Evolutionary conservation across 2,329 filamentous ascomycete species (phyloP).

Genomic region (Dactylellina leptospora): DNA sequence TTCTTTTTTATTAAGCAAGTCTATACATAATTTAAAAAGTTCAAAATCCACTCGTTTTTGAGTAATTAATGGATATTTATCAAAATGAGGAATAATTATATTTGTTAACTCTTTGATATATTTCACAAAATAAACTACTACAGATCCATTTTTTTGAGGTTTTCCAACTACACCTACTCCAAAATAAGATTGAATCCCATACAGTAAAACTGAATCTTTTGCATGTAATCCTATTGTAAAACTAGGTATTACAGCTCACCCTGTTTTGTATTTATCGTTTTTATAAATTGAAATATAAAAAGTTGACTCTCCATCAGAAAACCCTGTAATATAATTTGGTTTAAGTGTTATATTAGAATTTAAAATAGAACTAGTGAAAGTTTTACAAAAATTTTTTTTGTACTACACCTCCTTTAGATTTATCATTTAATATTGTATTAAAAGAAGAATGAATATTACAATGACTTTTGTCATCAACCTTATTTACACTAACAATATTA

Average conservation of each 20-base stretch:
- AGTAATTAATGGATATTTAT: constrained; percentile 21
- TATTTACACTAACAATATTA: no score
- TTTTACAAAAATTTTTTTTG: no score
- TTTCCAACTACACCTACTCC: not conserved
- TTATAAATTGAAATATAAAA: not conserved
- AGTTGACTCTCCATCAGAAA: constrained; percentile 3
- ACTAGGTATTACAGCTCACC: not conserved
- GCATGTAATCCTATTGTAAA: constrained; percentile 4
- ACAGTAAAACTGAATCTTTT: constrained; percentile 2
- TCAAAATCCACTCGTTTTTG: constrained; percentile 17
- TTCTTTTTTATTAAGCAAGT: constrained; percentile 3
- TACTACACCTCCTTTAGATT: no score
- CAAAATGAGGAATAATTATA: constrained; percentile 16
- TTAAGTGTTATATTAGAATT: no score
- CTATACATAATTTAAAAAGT: constrained; percentile 14
- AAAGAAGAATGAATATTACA: no score
- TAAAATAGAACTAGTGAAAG: no score
- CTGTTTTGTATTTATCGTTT: not conserved
- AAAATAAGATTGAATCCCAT: constrained; percentile 2
- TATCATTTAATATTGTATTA: no score
- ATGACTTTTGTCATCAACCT: no score
- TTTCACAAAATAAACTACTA: not conserved
- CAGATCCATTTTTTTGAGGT: not conserved
- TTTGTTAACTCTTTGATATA: constrained; percentile 12
- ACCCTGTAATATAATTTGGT: not conserved